These are phyloP conservation scores for Cochlearia excelsa DNA, from an alignment of 345 rosid species.

Conservation along the genomic window DNA sequence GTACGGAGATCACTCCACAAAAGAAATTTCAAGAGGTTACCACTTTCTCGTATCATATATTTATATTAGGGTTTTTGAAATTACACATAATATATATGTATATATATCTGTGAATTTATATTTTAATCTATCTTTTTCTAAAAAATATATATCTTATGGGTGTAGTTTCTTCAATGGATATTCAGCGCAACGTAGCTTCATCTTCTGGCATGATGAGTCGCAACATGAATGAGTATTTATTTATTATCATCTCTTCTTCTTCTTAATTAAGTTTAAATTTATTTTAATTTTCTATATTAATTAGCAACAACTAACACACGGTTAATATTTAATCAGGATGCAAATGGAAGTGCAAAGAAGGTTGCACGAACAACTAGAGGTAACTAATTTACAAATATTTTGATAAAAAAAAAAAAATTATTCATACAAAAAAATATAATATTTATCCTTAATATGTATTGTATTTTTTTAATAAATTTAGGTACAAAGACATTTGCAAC, in stretches of 20 bases:
- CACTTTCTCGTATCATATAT: constrained; percentile 24
- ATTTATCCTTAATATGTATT: background rate
- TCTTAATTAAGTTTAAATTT: background rate
- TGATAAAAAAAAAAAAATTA: too few species aligned
- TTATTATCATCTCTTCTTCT: background rate
- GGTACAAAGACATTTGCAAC: constrained; percentile 96
- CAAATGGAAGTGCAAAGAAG: constrained; percentile 99
- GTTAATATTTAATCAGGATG: constrained; percentile 70
- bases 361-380: constrained; percentile 97
- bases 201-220: constrained; percentile 89
- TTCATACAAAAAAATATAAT: background rate
- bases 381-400: constrained; percentile 30
- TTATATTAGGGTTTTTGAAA: constrained; percentile 33
- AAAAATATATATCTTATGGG: background rate
- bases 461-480: constrained; percentile 25
- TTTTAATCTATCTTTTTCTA: background rate
- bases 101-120: background rate
- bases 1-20: constrained; percentile 85
- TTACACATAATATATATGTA: background rate
- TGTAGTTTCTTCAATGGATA: constrained; percentile 73
- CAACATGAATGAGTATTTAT: constrained; percentile 86
- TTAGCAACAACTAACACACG: constrained; percentile 33
- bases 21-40: constrained; percentile 70
- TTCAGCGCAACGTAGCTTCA: constrained; percentile 77
- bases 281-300: background rate